Percentiles rank a stretch among this genome's conserved stretches.
Conservation (phyloP, 805 yeast species). For the Wickerhamomyces ciferrii region DNA sequence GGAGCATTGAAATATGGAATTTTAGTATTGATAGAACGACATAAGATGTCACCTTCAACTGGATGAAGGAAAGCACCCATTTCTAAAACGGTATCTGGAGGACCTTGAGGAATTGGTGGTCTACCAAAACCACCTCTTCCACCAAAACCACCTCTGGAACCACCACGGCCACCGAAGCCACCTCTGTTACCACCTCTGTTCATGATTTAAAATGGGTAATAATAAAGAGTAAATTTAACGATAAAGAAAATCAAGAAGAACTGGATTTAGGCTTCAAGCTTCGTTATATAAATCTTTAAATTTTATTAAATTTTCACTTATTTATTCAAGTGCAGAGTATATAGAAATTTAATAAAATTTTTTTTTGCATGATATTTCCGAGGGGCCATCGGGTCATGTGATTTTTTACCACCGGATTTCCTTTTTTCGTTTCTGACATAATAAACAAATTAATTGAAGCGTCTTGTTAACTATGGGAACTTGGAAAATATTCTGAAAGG, state of each 20-base stretch:
- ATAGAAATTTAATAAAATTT: background rate
- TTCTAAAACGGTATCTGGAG: constrained; percentile 92
- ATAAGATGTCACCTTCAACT: constrained; percentile 96
- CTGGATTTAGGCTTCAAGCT: background rate
- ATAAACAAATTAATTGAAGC: no score
- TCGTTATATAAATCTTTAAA: background rate
- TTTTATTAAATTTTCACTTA: background rate
- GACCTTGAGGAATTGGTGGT: constrained; percentile 78
- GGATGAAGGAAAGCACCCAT: constrained; percentile 91
- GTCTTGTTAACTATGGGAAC: no score
- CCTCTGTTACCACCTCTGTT: constrained; percentile 47
- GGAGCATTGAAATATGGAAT: constrained; percentile 99
- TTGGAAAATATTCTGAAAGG: no score
- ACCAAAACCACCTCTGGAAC: constrained; percentile 55
- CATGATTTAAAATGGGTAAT: constrained; percentile 21
- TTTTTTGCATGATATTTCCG: background rate
- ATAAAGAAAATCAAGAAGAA: background rate
- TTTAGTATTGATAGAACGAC: constrained; percentile 90
- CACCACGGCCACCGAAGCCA: constrained; percentile 66
- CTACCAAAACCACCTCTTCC: constrained; percentile 58
- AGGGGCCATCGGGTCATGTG: constrained; percentile 1
- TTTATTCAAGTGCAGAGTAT: background rate
- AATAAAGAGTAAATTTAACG: background rate
- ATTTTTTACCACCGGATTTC: background rate
- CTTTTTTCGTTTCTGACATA: background rate